These are phyloP conservation scores for Cordyceps militaris DNA, from an alignment of 2,329 filamentous ascomycete genomes.

Conservation along the genomic window DNA sequence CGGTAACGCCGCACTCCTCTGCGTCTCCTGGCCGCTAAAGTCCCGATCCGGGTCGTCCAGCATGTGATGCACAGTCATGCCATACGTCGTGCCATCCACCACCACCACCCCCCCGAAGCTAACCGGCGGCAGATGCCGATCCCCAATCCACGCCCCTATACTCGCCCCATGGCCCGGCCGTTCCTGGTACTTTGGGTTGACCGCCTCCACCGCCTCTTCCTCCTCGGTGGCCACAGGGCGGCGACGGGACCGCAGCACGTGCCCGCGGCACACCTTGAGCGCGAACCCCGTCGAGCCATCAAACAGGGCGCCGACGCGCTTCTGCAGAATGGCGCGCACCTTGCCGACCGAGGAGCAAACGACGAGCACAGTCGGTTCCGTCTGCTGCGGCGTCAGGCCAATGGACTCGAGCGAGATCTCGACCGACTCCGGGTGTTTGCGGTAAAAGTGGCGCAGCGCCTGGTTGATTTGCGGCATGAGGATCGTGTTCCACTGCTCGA, in stretches of 20 bases:
- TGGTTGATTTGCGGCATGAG: constrained; percentile 68
- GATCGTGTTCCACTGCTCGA: constrained; percentile 65
- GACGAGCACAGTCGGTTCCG: constrained; percentile 66
- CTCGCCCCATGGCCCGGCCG: constrained; percentile 79
- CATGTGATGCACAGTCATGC: constrained; percentile 97
- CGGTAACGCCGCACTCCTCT: constrained; percentile 35
- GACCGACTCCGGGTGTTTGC: constrained; percentile 67
- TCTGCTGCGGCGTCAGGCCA: constrained; percentile 58
- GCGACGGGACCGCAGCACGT: constrained; percentile 53
- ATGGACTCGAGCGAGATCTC: constrained; percentile 72
- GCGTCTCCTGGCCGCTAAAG: constrained; percentile 23
- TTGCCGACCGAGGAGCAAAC: constrained; percentile 70
- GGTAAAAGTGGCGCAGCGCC: constrained; percentile 62
- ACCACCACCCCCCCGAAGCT: constrained; percentile 84
- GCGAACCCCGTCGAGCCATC: constrained; percentile 55
- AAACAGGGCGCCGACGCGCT: constrained; percentile 58
- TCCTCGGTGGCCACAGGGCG: constrained; percentile 23
- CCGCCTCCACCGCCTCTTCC: constrained; percentile 36
- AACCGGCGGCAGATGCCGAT: constrained; percentile 81
- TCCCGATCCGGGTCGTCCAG: constrained; percentile 61
- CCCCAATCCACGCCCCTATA: constrained; percentile 82
- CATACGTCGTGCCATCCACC: constrained; percentile 76
- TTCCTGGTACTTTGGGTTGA: constrained; percentile 72
- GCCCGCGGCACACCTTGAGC: constrained; percentile 66
- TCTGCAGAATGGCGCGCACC: constrained; percentile 63